Evolutionary conservation across 306 rosid genomes (phyloP), one percentile per base, ranked within the genome.

Genomic region (Acacia melanoxylon): DNA sequence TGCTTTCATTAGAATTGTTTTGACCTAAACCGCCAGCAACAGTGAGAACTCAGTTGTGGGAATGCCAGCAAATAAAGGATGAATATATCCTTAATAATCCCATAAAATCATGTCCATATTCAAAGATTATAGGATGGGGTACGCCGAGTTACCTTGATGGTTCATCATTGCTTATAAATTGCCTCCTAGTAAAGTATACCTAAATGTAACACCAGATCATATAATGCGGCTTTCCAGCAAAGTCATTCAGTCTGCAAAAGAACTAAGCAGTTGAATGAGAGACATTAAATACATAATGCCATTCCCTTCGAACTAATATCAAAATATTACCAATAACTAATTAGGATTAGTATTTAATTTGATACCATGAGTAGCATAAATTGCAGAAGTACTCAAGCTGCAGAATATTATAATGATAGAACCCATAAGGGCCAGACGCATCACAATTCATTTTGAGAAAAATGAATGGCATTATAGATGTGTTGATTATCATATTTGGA

Each of bases 91-190:
- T 25, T 25, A 54, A 27, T 11, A 63, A 67, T 54, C 15, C 46
- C 75, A 41, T 31, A 71, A 81, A 31, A 67, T 54, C 48, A 9
- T 25, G 62, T 24, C 6, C 33, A 22, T 24, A 48, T 22, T 0
- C 2, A 75, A 67, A 75, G 14, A 5, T 20, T 68, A 54, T 3
- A 62, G 80, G 22, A 68, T 59, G 12, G 35, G 40, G 66, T 44
- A 66, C 46, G 54, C 13, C 27, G 46, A 19, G 62, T 80, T 63
- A 63, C 79, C 71, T 83, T 52, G 79, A 31, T 51, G 49, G n/a
- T 31, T 66, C 80, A 67, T 74, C 52, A 48, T 42, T 76, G 74
- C 54, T 25, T 9, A 42, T 10, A 35, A 72, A 72, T 40, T 68
- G 61, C 71, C 67, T 56, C 48, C 16, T 37, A 20, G 78, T 19